phyloP scores from a whole-genome alignment of 139 green algal genomes.

The Chlorella sp. region DNA sequence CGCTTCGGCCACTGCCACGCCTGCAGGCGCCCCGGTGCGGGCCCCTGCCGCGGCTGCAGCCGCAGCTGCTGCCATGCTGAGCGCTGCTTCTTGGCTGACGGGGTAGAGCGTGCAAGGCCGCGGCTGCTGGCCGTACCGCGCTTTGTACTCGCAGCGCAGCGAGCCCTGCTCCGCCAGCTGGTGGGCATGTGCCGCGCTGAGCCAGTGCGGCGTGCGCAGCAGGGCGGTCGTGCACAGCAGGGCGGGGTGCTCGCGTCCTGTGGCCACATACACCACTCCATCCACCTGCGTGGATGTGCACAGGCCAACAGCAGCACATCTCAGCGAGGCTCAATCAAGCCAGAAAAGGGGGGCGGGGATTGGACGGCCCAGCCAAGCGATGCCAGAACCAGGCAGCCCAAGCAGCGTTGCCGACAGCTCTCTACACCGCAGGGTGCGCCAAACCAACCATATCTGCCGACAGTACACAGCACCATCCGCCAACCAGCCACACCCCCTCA shows the following conservation, averaged over 20 bases:
- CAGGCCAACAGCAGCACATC: too few relatives aligned
- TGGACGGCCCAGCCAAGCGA: too few relatives aligned
- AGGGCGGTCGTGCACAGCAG: conserved; percentile 58
- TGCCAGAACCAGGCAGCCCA: too few relatives aligned
- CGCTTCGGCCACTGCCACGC: neutral
- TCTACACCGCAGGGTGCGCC: neutral
- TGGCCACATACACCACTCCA: conserved; percentile 61
- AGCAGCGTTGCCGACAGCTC: too few relatives aligned
- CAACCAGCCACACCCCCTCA: neutral
- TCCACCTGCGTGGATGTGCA: neutral
- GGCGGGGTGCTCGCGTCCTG: conserved; percentile 68
- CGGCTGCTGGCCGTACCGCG: conserved; percentile 60
- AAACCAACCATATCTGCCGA: too few relatives aligned
- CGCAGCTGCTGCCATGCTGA: neutral
- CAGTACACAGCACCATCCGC: too few relatives aligned
- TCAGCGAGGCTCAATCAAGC: too few relatives aligned
- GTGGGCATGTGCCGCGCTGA: conserved; percentile 45
- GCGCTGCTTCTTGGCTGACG: neutral
- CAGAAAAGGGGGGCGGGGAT: too few relatives aligned
- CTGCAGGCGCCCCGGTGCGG: neutral
- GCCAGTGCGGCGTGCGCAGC: conserved; percentile 65
- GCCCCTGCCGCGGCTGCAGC: neutral
- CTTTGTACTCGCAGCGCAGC: conserved; percentile 61
- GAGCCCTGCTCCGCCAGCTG: neutral
- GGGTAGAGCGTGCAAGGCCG: conserved; percentile 33